Evolutionary conservation across 345 rosid genomes (phyloP).

Genomic region (Sonneratia alba): DNA sequence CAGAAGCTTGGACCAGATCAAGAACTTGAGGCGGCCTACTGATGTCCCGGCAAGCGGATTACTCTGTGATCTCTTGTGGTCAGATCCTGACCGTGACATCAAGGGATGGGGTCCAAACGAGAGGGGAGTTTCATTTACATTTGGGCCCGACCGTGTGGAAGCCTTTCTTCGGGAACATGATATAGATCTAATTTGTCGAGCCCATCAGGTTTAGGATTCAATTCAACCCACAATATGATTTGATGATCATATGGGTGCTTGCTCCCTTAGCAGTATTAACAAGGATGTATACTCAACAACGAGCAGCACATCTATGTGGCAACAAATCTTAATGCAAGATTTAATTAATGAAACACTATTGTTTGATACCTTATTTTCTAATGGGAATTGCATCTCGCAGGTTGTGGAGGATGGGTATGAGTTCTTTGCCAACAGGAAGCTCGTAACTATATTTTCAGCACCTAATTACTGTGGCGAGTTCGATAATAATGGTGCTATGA

Average conservation of each 20-base stretch:
- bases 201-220: slow-evolving; percentile 56
- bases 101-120: slow-evolving; percentile 69
- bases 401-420: slow-evolving; percentile 91
- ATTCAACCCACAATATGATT: not conserved
- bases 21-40: slow-evolving; percentile 56
- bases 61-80: slow-evolving; percentile 92
- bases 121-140: slow-evolving; percentile 78
- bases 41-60: slow-evolving; percentile 79
- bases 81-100: slow-evolving; percentile 62
- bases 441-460: slow-evolving; percentile 78
- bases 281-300: too few relatives aligned
- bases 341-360: not conserved
- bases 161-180: slow-evolving; percentile 58
- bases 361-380: not conserved
- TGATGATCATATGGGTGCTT: too few relatives aligned
- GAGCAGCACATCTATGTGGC: too few relatives aligned
- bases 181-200: slow-evolving; percentile 75
- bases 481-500: slow-evolving; percentile 87
- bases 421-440: slow-evolving; percentile 64
- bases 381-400: slow-evolving; percentile 21
- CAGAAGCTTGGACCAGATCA: slow-evolving; percentile 50
- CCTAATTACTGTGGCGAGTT: slow-evolving; percentile 84
- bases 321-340: too few relatives aligned
- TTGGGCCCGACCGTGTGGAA: slow-evolving; percentile 56
- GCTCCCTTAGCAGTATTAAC: too few relatives aligned